These are phyloP conservation scores for Adansonia grandidieri DNA, from an alignment of 441 rosid genomes.

Conservation along the genomic window DNA sequence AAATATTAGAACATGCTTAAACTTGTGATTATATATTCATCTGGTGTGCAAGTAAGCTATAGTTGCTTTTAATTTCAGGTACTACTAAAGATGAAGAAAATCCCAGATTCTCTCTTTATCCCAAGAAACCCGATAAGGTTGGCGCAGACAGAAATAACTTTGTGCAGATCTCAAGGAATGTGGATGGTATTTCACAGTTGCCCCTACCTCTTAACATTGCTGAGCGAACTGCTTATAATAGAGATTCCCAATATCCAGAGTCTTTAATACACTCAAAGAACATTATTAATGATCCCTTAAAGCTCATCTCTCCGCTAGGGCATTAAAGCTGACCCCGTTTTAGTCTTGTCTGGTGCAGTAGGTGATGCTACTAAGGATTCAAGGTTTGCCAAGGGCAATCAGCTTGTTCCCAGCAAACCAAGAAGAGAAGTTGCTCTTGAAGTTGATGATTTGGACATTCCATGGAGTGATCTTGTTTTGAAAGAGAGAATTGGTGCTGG, in stretches of 20 bases:
- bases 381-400: constrained; percentile 45
- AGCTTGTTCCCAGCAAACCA: constrained; percentile 46
- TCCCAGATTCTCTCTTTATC: constrained; percentile 55
- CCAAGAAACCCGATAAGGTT: constrained; percentile 48
- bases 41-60: constrained; percentile 21
- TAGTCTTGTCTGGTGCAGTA: constrained; percentile 39
- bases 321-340: constrained; percentile 40
- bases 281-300: constrained; percentile 49
- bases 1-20: neutral
- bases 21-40: constrained; percentile 13
- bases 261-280: constrained; percentile 46
- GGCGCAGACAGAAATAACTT: constrained; percentile 51
- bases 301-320: constrained; percentile 42
- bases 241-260: constrained; percentile 46
- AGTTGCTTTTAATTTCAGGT: constrained; percentile 39
- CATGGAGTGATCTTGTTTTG: constrained; percentile 89
- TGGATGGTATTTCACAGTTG: constrained; percentile 46
- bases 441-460: constrained; percentile 84
- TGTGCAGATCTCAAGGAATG: constrained; percentile 44
- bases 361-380: constrained; percentile 41
- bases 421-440: constrained; percentile 66
- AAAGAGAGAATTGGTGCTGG: constrained; percentile 99
- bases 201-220: constrained; percentile 44
- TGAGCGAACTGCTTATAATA: constrained; percentile 43
- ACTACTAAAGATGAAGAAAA: constrained; percentile 45